Evolutionary conservation across 2,329 filamentous ascomycete species (phyloP), one percentile per base, ranked within the genome.

Genomic region (Arthrobotrys entomopaga): DNA sequence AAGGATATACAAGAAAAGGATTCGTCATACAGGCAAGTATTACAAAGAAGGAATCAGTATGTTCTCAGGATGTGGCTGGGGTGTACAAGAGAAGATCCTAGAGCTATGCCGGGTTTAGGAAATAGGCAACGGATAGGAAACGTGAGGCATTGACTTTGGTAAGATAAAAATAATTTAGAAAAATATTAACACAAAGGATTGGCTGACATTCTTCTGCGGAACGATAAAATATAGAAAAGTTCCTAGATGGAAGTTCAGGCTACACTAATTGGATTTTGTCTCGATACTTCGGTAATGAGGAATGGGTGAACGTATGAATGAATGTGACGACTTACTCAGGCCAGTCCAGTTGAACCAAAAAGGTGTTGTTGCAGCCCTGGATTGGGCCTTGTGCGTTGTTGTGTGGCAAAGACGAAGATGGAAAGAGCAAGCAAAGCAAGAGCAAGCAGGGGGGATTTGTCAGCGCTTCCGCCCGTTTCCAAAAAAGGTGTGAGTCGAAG

Each of bases 391-490:
- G 64, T 34, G 29, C 10, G 29, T 34, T 34, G 69, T 72, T 72
- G 67, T 72, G 67, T 72, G 67, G 67, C 67, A 72, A 72, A 72
- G 65, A 34, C 52, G 56, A 61, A 57, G 46, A 61, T 11, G 46
- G 58, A 42, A 61, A 26, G 24, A 16, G 43, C 38, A 46, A 46
- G 42, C 15, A 46, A 34, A 34, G 26, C 26, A 34, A 34, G 29
- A 34, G 29, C 42, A 46, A 19, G 42, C 20, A 24, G 26, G 61
- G 57, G 60, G 57, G 49, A 73, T 73, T 73, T 73, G 69, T 73
- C 54, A 73, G 69, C 69, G 61, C 58, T 73, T 73, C 69, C 67
- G 67, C 26, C 54, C 42, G 50, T 49, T 73, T 73, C 67, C 67
- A 71, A 49, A 8, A n/a, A 16, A 4, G 26, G 49, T 26, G 29